These are phyloP conservation scores for Aspergillus ostianus DNA, from an alignment of 495 filamentous ascomycete genomes.

Conservation along the genomic window DNA sequence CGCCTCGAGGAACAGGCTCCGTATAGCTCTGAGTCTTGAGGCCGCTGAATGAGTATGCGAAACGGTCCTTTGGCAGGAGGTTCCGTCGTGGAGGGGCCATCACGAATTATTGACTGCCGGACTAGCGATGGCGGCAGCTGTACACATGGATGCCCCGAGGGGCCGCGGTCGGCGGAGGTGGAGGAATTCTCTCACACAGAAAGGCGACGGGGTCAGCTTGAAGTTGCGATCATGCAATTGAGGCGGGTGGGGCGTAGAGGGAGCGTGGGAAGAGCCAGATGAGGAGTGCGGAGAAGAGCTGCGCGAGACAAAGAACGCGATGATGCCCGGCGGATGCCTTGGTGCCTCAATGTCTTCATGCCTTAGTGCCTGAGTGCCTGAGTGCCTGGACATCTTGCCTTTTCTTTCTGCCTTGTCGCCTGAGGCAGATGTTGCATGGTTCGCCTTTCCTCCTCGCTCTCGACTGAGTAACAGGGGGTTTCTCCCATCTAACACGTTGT, in stretches of 20 bases:
- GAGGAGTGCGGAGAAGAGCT: not conserved
- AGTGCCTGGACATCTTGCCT: not conserved
- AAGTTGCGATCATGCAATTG: not conserved
- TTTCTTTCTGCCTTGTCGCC: no score
- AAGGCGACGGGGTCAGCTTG: not conserved
- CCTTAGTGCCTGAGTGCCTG: no score
- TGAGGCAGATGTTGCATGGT: no score
- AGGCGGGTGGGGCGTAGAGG: not conserved
- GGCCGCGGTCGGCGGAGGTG: conserved; percentile 11
- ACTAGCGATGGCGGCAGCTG: conserved; percentile 16
- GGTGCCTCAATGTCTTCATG: not conserved
- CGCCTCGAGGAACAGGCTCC: conserved; percentile 52
- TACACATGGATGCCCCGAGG: conserved; percentile 18
- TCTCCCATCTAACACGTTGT: no score
- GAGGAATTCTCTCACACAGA: conserved; percentile 3
- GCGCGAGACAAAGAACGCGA: no score
- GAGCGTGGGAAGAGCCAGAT: not conserved
- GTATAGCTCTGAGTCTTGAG: conserved; percentile 63
- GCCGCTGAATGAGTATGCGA: conserved; percentile 53
- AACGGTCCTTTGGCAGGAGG: conserved; percentile 61
- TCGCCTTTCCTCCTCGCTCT: no score
- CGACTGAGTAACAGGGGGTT: no score
- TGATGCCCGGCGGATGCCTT: not conserved
- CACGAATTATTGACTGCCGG: conserved; percentile 16
- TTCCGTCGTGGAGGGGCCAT: conserved; percentile 59